A percentile compares a stretch with the other conserved stretches of the same genome.
phyloP scores from a whole-genome alignment of 371 early-diverging fungal genomes.

The Mucor circinelloides region DNA sequence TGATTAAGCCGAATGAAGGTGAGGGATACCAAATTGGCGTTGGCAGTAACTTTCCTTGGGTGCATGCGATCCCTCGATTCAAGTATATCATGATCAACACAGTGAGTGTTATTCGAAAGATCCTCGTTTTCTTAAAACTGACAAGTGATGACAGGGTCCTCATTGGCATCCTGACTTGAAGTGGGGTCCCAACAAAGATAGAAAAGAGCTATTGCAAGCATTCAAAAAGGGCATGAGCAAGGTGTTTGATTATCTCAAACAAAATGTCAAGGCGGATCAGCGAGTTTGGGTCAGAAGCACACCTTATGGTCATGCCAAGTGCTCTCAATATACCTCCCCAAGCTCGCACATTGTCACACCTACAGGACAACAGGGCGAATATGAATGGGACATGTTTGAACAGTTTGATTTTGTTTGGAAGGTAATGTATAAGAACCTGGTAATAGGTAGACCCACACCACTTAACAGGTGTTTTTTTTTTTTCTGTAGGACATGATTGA shows the following conservation, averaged over 20 bases:
- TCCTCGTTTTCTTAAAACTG: neutral
- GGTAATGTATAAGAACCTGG: slow-evolving; percentile 9
- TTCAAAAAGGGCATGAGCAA: slow-evolving; percentile 28
- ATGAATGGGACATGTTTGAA: slow-evolving; percentile 48
- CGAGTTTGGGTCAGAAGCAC: slow-evolving; percentile 41
- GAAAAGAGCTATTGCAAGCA: slow-evolving; percentile 34
- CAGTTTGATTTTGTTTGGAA: slow-evolving; percentile 37
- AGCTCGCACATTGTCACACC: slow-evolving; percentile 15
- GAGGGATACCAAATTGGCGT: slow-evolving; percentile 36
- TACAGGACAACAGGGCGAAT: slow-evolving; percentile 29
- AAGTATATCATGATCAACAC: slow-evolving; percentile 45
- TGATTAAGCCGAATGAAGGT: slow-evolving; percentile 35
- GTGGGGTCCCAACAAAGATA: slow-evolving; percentile 34
- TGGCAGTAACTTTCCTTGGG: slow-evolving; percentile 46
- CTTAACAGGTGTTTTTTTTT: neutral
- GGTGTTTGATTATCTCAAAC: slow-evolving; percentile 31
- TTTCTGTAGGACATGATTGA: slow-evolving; percentile 25
- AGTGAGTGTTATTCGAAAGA: slow-evolving; percentile 10
- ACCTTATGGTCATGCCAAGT: slow-evolving; percentile 44
- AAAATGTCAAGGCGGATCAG: slow-evolving; percentile 27
- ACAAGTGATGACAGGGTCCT: slow-evolving; percentile 24
- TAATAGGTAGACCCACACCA: neutral
- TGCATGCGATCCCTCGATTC: slow-evolving; percentile 32
- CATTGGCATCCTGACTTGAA: slow-evolving; percentile 46
- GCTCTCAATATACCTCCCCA: slow-evolving; percentile 37